Evolutionary conservation across 352 stramenopile species (phyloP), one percentile per base, ranked within the genome.

Genomic region (Globisporangium irregulare): DNA sequence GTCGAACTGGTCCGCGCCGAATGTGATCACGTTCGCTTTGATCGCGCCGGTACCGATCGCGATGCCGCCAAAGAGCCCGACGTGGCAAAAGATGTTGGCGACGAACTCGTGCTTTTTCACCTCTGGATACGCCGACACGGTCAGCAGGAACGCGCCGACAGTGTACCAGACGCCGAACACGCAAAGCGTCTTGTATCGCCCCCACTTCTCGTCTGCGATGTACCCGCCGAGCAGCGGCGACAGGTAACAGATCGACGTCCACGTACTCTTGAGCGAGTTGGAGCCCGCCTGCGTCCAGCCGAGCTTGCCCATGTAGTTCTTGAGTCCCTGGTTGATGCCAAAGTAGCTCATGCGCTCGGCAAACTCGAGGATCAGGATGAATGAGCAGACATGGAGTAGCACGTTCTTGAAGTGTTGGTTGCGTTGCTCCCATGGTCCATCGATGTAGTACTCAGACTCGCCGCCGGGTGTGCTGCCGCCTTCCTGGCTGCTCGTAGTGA

Each of bases 201-300:
- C 88, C 88, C 86, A 94, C 61, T 92, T 92, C 67, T 94, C 88
- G 66, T 96, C 88, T 15, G 88, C 86, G 10, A 96, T 76, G 77
- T 94, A 96, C n/a, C 83, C 88, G 41, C 88, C 88, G 1, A 94
- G 67, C 18, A 96, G 70, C 24, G 88, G 88, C 20, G 85, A 93
- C 56, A 96, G 64, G 69, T 96, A 96, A 58, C 87, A 94, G 38
- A 94, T 93, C 57, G 84, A 92, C 22, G 87, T 95, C 89, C 87
- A 95, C 59, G 87, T 96, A 50, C 82, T 93, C 77, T 96, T 96
- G 76, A 96, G 83, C 25, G 87, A 90, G 65, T 93, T 95, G 53
- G 89, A 91, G 34, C 84, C 87, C 4, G 92, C 87, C 56, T 92
- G 84, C 2, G 75, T 84, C 87, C 87, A 95, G 8, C 74, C 74